Base-by-base conservation (phyloP, 495 filamentous ascomycete species). In the Poronia punctata region DNA sequence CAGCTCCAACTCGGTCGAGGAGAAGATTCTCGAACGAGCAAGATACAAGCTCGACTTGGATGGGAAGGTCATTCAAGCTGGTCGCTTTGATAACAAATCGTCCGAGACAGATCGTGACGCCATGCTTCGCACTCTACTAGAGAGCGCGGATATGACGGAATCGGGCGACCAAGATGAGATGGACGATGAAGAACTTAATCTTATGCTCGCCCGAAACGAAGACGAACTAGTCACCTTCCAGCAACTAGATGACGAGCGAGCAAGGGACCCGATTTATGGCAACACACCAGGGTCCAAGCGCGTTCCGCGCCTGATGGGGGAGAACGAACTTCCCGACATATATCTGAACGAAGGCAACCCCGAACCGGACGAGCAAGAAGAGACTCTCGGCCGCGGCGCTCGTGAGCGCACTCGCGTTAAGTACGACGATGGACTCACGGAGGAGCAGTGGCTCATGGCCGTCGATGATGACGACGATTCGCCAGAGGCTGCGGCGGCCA, bases 1-100 rank as follows among this genome's bases (percentile, higher is more conserved):
- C 61, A 95, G 82, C 47, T 90, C 88, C 4, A 93, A 94, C 51
- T 97, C 93, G 1, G 87, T 98, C 12, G 92, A 98, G 64, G 92
- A 98, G 64, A 95, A 97, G 70, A 98, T 98, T 57, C 68, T 98
- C 24, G 93, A 97, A 65, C 85, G 90, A 47, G 92, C 92, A 1
- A 83, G 95, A 56, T 98, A 81, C 71, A 98, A 98, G 74, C 77
- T 98, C 38, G 90, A 97, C 59, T 95, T 98, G 81, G 92, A 98
- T 57, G 93, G 92, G 58, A 98, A 98, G 68, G 88, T 98, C 52
- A 98, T 98, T 47, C 92, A 98, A 59, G 92, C 92, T 32, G 92
- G 92, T 74, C 92, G 93, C 49, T 98, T 98, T 66, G 92, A 98
- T 53, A 98, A 98, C 65, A 98, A 97, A 60, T 98, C 92, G 1